Evolutionary conservation across 2,329 filamentous ascomycete genomes (phyloP).

Genomic region (Elsinoe batatas): DNA sequence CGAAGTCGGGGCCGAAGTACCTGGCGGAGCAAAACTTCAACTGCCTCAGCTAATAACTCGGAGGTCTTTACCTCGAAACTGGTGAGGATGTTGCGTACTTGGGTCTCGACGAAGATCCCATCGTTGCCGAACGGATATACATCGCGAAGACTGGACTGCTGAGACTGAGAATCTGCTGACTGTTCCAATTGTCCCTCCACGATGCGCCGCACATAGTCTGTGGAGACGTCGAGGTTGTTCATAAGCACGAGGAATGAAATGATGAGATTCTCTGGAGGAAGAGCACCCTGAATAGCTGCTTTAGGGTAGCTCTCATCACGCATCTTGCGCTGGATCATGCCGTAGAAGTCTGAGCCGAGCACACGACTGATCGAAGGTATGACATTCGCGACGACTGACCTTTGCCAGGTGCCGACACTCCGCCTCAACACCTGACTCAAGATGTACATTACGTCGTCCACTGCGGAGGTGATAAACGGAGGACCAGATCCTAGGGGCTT

Average conservation of each 20-base stretch:
- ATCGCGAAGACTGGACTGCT: conserved; percentile 31
- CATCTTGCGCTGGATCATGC: conserved; percentile 97
- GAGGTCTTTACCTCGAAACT: conserved; percentile 67
- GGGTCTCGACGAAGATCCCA: conserved; percentile 55
- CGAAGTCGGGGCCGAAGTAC: conserved; percentile 78
- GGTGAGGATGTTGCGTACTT: conserved; percentile 58
- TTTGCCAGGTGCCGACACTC: conserved; percentile 75
- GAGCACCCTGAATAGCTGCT: conserved; percentile 62
- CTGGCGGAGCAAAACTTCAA: conserved; percentile 77
- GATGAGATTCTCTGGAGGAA: conserved; percentile 80
- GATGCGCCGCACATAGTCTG: conserved; percentile 83
- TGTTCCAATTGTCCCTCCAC: conserved; percentile 53
- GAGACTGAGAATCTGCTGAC: conserved; percentile 23
- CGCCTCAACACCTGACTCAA: conserved; percentile 85
- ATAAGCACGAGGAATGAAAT: conserved; percentile 85
- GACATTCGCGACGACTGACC: conserved; percentile 65
- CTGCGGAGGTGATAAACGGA: conserved; percentile 86
- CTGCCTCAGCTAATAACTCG: conserved; percentile 74
- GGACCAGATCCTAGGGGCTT: conserved; percentile 65
- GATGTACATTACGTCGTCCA: conserved; percentile 99
- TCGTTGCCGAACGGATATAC: conserved; percentile 77
- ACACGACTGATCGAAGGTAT: conserved; percentile 71
- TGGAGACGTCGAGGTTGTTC: conserved; percentile 88
- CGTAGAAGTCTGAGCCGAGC: conserved; percentile 80
- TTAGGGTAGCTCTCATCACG: conserved; percentile 88